These are phyloP conservation scores for Trichoderma sp. DNA, from an alignment of 2,329 filamentous ascomycete genomes.

Conservation along the genomic window DNA sequence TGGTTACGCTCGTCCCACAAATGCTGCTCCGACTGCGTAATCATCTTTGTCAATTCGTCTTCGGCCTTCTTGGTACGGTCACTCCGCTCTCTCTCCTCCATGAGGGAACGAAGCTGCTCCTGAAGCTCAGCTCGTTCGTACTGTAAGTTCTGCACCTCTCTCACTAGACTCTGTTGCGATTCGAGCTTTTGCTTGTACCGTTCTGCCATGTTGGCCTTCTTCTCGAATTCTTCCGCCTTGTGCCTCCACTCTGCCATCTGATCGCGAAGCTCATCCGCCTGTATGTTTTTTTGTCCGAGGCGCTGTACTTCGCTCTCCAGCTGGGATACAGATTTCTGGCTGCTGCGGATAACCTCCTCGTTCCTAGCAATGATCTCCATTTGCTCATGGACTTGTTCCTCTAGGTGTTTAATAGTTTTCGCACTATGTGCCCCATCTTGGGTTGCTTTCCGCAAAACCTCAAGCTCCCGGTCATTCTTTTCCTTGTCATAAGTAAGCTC, in stretches of 20 bases:
- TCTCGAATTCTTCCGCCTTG: slow-evolving; percentile 61
- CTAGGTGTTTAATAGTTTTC: slow-evolving; percentile 57
- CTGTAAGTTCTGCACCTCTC: slow-evolving; percentile 59
- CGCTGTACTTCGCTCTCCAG: slow-evolving; percentile 59
- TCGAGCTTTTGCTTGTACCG: slow-evolving; percentile 67
- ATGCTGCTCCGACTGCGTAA: slow-evolving; percentile 48
- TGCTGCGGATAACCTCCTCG: slow-evolving; percentile 58
- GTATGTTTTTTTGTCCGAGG: slow-evolving; percentile 52
- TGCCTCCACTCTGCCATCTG: slow-evolving; percentile 63
- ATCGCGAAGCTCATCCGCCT: slow-evolving; percentile 59
- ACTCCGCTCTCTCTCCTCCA: slow-evolving; percentile 42
- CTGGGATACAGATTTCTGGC: slow-evolving; percentile 51
- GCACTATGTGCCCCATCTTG: slow-evolving; percentile 57
- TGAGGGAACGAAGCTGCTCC: slow-evolving; percentile 49
- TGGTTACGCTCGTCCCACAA: slow-evolving; percentile 50
- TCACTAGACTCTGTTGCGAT: slow-evolving; percentile 57
- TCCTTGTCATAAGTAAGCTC: slow-evolving; percentile 67
- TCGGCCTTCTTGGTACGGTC: slow-evolving; percentile 44
- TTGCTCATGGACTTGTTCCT: slow-evolving; percentile 65
- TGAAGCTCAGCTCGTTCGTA: slow-evolving; percentile 59
- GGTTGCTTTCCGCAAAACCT: slow-evolving; percentile 54
- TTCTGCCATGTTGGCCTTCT: slow-evolving; percentile 66
- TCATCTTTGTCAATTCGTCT: slow-evolving; percentile 48
- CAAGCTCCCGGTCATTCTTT: slow-evolving; percentile 58
- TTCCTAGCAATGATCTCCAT: slow-evolving; percentile 69